A percentile compares a stretch with the other conserved stretches of the same genome.
phyloP scores from a whole-genome alignment of 2,329 filamentous ascomycete species.

The Xylaria sp. region DNA sequence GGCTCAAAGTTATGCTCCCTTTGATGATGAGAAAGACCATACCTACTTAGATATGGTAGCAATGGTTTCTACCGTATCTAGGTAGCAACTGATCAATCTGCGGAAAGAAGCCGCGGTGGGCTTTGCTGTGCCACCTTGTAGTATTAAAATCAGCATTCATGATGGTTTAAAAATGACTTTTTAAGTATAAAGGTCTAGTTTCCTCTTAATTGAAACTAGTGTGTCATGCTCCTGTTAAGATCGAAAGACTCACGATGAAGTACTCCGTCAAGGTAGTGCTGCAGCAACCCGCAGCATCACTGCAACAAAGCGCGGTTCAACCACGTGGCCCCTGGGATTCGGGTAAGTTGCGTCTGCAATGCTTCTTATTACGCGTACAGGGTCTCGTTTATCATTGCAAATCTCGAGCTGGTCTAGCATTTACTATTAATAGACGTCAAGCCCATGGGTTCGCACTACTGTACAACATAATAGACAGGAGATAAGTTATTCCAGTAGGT shows the following conservation, averaged over 20 bases:
- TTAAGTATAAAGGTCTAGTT: not conserved
- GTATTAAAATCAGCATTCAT: not conserved
- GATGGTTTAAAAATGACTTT: not conserved
- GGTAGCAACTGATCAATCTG: not conserved
- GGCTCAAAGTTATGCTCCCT: no score
- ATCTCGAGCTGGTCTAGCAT: not conserved
- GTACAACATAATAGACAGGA: not conserved
- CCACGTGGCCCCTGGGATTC: constrained; percentile 20
- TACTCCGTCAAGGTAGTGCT: not conserved
- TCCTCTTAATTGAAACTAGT: not conserved
- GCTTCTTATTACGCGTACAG: not conserved
- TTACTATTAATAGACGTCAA: not conserved
- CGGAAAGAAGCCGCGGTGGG: not conserved
- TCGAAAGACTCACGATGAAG: not conserved
- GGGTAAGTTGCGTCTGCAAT: not conserved
- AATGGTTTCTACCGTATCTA: no score
- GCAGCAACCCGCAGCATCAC: constrained; percentile 1
- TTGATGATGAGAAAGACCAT: no score
- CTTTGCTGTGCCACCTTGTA: not conserved
- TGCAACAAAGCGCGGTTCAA: not conserved
- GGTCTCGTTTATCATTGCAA: not conserved
- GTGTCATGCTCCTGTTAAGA: not conserved
- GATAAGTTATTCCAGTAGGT: not conserved
- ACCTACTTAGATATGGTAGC: no score
- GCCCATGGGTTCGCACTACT: not conserved